Evolutionary conservation across 805 yeast species (phyloP), one percentile per base, ranked within the genome.

Genomic region (Teunomyces aglyptinius): DNA sequence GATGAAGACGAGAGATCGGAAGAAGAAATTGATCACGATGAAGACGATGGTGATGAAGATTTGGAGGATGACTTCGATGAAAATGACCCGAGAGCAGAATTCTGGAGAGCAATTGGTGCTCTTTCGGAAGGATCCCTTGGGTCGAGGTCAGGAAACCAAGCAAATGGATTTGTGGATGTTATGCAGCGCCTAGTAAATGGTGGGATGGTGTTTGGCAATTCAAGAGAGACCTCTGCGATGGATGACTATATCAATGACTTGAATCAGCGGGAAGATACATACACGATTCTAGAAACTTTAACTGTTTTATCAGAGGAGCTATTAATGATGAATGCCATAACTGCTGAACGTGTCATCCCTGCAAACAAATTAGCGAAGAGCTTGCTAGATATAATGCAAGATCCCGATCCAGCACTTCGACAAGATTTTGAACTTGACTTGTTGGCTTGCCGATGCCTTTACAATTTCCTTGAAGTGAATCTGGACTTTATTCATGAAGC

Each of bases 381-480:
- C 12, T 64, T 91, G 38, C 79, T 86, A 0, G 63, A 64, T 2
- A 74, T 89, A 6, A 66, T 92, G 59, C 71, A 72, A 12, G 82
- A 81, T 49, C 84, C 88, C 0, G 33, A 31, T 15, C 36, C 56
- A 5, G 74, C 82, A 41, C 36, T 41, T 13, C 76, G 73, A 24
- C 86, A 81, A 16, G 85, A 86, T 51, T 67, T 88, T 41, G 97
- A 92, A 58, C 60, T 91, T n/a, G 92, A 86, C 57, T 66, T 92
- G 38, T 84, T 86, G 33, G 85, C 95, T 0, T 87, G 96, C 57
- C 77, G 97, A 41, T 87, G 96, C 58, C 68, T 91, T 13, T 86
- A 86, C 61, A 91, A 89, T 60, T 67, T 91, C 38, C 67, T 89
- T 45, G 97, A 89, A 59, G 85, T 86, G 8, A 77, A 84, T 53